phyloP scores from a whole-genome alignment of 1,284 basidiomycete genomes.

The Rhodofomes roseus region DNA sequence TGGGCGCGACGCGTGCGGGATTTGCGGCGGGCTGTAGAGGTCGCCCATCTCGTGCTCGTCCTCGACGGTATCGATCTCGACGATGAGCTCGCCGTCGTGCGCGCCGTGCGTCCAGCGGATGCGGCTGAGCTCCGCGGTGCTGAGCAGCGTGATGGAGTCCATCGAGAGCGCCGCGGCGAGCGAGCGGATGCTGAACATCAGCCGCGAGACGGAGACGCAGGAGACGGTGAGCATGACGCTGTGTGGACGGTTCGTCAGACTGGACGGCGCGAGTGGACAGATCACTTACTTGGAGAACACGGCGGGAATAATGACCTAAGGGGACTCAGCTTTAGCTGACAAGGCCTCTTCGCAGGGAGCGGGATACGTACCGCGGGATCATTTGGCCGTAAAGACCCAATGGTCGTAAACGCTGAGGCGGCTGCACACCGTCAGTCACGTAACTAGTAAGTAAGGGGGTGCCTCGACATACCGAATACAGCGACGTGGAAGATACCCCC shows the following conservation, averaged over 20 bases:
- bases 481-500: conserved; percentile 23
- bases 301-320: conserved; percentile 19
- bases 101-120: conserved; percentile 23
- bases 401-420: conserved; percentile 15
- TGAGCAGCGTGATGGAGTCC: conserved; percentile 26
- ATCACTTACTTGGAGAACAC: conserved; percentile 22
- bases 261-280: background rate
- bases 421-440: conserved; percentile 4
- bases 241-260: background rate
- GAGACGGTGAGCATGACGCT: conserved; percentile 23
- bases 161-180: conserved; percentile 26
- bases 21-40: background rate
- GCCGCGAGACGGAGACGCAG: conserved; percentile 26
- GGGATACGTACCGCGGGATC: conserved; percentile 10
- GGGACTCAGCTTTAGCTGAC: background rate
- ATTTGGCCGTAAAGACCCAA: conserved; percentile 12
- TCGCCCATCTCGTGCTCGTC: conserved; percentile 12
- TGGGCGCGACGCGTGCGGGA: conserved; percentile 5
- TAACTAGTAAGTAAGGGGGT: too few relatives aligned
- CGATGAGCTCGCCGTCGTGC: conserved; percentile 23
- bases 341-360: too few relatives aligned
- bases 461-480: conserved; percentile 17
- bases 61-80: conserved; percentile 21
- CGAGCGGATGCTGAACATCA: conserved; percentile 29
- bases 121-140: conserved; percentile 28